A percentile compares a stretch with the other conserved stretches of the same genome.
These are phyloP conservation scores for Cladorrhinum samala DNA, from an alignment of 495 filamentous ascomycete genomes.

Conservation along the genomic window DNA sequence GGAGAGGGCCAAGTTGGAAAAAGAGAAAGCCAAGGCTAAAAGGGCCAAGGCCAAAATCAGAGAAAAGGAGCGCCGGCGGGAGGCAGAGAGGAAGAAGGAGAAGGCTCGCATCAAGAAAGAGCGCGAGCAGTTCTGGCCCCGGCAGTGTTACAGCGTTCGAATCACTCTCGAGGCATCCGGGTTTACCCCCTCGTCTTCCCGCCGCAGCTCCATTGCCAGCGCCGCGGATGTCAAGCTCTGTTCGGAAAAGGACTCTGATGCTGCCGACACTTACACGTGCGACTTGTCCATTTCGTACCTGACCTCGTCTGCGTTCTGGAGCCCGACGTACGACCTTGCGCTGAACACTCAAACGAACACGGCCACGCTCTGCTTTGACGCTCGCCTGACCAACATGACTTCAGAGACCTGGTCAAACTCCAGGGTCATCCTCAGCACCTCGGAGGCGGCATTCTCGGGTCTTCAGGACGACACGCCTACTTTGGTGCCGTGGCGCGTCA, in stretches of 20 bases:
- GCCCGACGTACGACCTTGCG: constrained; percentile 58
- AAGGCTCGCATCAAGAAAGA: constrained; percentile 47
- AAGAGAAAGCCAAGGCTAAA: constrained; percentile 34
- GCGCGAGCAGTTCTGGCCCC: constrained; percentile 51
- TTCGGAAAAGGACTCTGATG: constrained; percentile 19
- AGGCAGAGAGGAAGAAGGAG: constrained; percentile 41
- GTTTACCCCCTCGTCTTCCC: constrained; percentile 49
- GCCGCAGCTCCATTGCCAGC: constrained; percentile 48
- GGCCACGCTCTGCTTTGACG: constrained; percentile 55
- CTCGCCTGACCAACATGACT: constrained; percentile 57
- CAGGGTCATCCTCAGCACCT: constrained; percentile 60
- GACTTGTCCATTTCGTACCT: constrained; percentile 58
- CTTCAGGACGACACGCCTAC: constrained; percentile 53
- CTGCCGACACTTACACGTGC: constrained; percentile 29
- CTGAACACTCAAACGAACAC: constrained; percentile 52
- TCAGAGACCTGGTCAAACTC: constrained; percentile 64
- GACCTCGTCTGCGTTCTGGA: constrained; percentile 56
- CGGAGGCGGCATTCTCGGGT: constrained; percentile 58
- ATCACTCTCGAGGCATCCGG: constrained; percentile 51
- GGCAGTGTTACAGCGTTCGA: constrained; percentile 50
- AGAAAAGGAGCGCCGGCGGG: constrained; percentile 35
- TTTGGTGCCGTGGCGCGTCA: constrained; percentile 56
- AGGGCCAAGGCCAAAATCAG: constrained; percentile 33
- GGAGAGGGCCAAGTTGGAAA: constrained; percentile 23
- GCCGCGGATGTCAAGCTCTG: constrained; percentile 26